phyloP scores from a whole-genome alignment of 2,329 filamentous ascomycete species.

The Aspergillus ustus region DNA sequence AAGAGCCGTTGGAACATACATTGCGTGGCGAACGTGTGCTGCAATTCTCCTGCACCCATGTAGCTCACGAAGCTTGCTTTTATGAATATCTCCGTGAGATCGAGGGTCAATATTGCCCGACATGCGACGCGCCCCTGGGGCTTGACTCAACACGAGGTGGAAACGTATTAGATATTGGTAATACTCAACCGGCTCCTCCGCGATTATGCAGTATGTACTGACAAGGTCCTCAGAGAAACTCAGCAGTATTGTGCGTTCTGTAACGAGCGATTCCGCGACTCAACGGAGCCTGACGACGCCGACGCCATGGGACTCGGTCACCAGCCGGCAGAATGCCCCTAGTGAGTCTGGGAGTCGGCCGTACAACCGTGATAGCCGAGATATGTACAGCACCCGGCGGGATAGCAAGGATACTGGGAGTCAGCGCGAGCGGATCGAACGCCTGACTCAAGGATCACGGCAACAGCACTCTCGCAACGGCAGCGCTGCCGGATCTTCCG shows the following conservation, averaged over 20 bases:
- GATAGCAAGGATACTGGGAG: constrained; percentile 47
- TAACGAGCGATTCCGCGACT: constrained; percentile 67
- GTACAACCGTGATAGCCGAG: constrained; percentile 34
- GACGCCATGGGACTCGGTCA: constrained; percentile 60
- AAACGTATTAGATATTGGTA: constrained; percentile 91
- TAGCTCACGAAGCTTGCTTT: constrained; percentile 97
- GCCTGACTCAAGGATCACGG: constrained; percentile 45
- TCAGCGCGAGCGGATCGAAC: constrained; percentile 52
- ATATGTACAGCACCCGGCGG: constrained; percentile 34
- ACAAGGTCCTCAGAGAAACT: constrained; percentile 74
- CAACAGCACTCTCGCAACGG: constrained; percentile 72
- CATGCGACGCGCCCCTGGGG: constrained; percentile 88
- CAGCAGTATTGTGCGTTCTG: constrained; percentile 86
- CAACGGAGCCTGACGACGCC: constrained; percentile 61
- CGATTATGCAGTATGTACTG: constrained; percentile 16
- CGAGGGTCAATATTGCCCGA: constrained; percentile 90
- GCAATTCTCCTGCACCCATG: constrained; percentile 95
- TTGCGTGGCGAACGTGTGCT: constrained; percentile 90
- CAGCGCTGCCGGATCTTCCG: constrained; percentile 75
- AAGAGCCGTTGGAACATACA: constrained; percentile 95
- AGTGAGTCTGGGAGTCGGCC: constrained; percentile 38
- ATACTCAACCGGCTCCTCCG: not conserved
- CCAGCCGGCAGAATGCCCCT: constrained; percentile 36
- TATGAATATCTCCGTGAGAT: constrained; percentile 98
- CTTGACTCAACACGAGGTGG: constrained; percentile 91